Conservation (phyloP, 176 grass and related monocot genomes). For the Carex scoparia region DNA sequence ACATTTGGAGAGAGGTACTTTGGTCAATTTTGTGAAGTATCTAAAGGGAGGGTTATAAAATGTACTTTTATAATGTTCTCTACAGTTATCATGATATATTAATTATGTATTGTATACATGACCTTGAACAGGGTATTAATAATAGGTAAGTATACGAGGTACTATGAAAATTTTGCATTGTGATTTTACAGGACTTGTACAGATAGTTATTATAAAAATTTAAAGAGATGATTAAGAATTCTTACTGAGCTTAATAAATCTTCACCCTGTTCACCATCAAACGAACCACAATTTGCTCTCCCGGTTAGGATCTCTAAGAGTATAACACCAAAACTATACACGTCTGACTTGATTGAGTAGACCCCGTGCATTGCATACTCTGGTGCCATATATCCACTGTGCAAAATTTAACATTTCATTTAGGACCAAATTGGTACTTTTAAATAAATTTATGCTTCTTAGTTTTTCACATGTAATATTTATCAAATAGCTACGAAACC, state of each 20-base stretch:
- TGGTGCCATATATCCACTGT: slow-evolving; percentile 69
- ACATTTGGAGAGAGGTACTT: background rate
- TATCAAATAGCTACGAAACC: too few species aligned
- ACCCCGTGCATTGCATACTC: slow-evolving; percentile 49
- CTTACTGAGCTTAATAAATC: slow-evolving; percentile 43
- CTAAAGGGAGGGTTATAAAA: background rate
- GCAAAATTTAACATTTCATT: slow-evolving; percentile 12
- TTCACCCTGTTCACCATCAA: slow-evolving; percentile 23
- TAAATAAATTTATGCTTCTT: background rate
- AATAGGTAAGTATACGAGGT: background rate
- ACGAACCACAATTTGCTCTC: slow-evolving; percentile 23
- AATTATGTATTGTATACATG: background rate
- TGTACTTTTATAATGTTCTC: background rate
- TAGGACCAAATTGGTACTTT: background rate
- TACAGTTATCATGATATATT: background rate
- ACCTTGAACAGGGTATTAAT: background rate
- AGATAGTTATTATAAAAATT: background rate
- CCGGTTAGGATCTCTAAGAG: slow-evolving; percentile 57
- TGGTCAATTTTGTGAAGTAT: background rate
- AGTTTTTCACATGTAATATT: background rate
- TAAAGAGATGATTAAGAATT: background rate
- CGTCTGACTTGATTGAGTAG: slow-evolving; percentile 56
- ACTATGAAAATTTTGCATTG: background rate
- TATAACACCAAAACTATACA: slow-evolving; percentile 57
- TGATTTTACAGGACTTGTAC: background rate